phyloP scores from a whole-genome alignment of 2,329 filamentous ascomycete genomes.

The Proliferodiscus dingleyae region DNA sequence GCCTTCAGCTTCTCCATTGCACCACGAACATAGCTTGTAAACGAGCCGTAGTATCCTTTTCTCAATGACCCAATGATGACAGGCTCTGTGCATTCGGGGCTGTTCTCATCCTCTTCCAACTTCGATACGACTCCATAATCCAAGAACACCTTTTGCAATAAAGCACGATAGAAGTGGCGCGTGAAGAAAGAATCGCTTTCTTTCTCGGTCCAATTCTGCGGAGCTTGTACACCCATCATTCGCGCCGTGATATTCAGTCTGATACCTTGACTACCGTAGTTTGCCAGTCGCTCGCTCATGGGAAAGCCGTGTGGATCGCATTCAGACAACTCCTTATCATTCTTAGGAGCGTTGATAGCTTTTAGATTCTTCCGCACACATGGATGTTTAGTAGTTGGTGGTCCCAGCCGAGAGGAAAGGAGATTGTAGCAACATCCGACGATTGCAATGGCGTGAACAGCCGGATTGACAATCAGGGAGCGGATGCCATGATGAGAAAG shows the following conservation, averaged over 20 bases:
- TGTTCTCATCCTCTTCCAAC: constrained; percentile 21
- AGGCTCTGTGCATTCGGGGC: constrained; percentile 58
- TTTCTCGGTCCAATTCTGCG: constrained; percentile 78
- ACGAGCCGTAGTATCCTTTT: constrained; percentile 73
- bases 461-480: constrained; percentile 76
- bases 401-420: constrained; percentile 81
- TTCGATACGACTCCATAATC: constrained; percentile 73
- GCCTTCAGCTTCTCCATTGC: constrained; percentile 70
- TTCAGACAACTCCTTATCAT: constrained; percentile 62
- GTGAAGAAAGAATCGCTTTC: constrained; percentile 89
- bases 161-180: constrained; percentile 84
- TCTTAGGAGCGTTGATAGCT: constrained; percentile 59
- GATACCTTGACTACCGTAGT: constrained; percentile 56
- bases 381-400: constrained; percentile 80
- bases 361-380: constrained; percentile 66
- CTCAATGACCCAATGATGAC: constrained; percentile 82
- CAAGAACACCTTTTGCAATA: constrained; percentile 88
- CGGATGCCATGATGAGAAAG: constrained; percentile 92
- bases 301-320: constrained; percentile 90
- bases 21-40: constrained; percentile 73
- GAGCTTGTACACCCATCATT: constrained; percentile 97
- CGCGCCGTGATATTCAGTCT: constrained; percentile 91
- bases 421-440: constrained; percentile 99
- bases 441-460: constrained; percentile 85
- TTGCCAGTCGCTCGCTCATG: constrained; percentile 70